Evolutionary conservation across 495 filamentous ascomycete genomes (phyloP).

Genomic region (Penicillium paxilli): DNA sequence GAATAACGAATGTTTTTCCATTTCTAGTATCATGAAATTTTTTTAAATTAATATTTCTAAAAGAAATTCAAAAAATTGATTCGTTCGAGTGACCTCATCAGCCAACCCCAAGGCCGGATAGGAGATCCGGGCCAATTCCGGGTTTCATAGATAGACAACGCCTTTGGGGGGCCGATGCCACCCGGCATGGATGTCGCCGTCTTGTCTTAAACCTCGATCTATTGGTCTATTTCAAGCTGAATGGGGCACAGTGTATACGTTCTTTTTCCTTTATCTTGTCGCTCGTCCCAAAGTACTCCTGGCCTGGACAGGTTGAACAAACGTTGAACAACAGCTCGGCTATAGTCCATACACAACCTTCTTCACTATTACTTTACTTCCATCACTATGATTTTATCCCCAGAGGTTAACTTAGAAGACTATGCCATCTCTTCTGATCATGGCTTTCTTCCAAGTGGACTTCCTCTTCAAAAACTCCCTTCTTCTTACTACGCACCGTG

Average conservation of each 20-base stretch:
- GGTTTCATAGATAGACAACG: slow-evolving; percentile 20
- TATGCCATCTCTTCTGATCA: slow-evolving; percentile 79
- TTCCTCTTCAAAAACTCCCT: slow-evolving; percentile 71
- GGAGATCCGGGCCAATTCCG: slow-evolving; percentile 22
- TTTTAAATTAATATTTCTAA: no score
- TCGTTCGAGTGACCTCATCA: background rate
- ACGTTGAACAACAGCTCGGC: background rate
- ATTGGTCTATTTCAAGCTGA: slow-evolving; percentile 2
- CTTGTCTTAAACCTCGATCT: background rate
- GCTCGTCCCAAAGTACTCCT: background rate
- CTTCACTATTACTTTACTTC: background rate
- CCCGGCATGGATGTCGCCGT: slow-evolving; percentile 9
- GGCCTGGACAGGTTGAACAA: background rate
- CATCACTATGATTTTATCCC: slow-evolving; percentile 65
- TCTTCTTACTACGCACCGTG: slow-evolving; percentile 87
- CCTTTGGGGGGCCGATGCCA: slow-evolving; percentile 18
- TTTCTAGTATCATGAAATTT: no score
- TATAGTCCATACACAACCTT: background rate
- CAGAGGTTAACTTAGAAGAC: slow-evolving; percentile 69
- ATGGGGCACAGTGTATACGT: background rate
- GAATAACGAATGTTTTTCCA: no score
- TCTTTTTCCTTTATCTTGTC: background rate
- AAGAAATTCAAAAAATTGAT: no score
- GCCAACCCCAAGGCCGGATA: slow-evolving; percentile 20
- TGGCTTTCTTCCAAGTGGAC: slow-evolving; percentile 82